Evolutionary conservation across 345 rosid genomes (phyloP).

Genomic region (Streptanthus diversifolius): DNA sequence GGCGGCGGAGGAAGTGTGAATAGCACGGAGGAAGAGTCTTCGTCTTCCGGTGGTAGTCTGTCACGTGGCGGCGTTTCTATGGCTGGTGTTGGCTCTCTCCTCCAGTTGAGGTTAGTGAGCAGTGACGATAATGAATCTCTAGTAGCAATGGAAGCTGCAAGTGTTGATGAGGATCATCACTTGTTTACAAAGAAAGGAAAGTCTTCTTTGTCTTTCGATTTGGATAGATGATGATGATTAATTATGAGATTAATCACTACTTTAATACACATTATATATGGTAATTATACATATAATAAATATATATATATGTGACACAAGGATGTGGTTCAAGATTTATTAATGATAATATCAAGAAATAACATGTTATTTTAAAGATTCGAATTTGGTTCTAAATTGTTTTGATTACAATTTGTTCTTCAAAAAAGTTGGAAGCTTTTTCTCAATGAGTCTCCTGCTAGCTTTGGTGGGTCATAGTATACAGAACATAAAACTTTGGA

Average conservation of each 20-base stretch:
- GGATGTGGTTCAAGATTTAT: constrained; percentile 15
- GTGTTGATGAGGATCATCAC: constrained; percentile 26
- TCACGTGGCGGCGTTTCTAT: constrained; percentile 26
- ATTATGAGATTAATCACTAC: neutral
- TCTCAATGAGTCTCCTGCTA: constrained; percentile 8
- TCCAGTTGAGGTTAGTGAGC: constrained; percentile 33
- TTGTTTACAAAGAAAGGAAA: constrained; percentile 52
- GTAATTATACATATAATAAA: constrained; percentile 17
- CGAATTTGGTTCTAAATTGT: neutral
- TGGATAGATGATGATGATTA: constrained; percentile 36
- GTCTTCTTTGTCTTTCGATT: constrained; percentile 57
- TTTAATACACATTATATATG: constrained; percentile 16
- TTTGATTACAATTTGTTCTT: neutral
- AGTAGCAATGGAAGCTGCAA: constrained; percentile 25
- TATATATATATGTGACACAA: constrained; percentile 17
- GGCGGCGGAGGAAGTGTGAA: constrained; percentile 24
- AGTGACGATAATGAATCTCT: constrained; percentile 33
- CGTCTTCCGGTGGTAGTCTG: constrained; percentile 31
- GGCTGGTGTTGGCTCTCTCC: constrained; percentile 30
- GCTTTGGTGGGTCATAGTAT: constrained; percentile 9
- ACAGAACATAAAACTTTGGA: constrained; percentile 18
- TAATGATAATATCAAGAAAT: constrained; percentile 21
- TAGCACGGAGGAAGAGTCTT: constrained; percentile 30
- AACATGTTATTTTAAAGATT: constrained; percentile 1
- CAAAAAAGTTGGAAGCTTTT: neutral